Evolutionary conservation across 179 eudicot species (phyloP), one percentile per base, ranked within the genome.

Genomic region (Carnegiea gigantea): DNA sequence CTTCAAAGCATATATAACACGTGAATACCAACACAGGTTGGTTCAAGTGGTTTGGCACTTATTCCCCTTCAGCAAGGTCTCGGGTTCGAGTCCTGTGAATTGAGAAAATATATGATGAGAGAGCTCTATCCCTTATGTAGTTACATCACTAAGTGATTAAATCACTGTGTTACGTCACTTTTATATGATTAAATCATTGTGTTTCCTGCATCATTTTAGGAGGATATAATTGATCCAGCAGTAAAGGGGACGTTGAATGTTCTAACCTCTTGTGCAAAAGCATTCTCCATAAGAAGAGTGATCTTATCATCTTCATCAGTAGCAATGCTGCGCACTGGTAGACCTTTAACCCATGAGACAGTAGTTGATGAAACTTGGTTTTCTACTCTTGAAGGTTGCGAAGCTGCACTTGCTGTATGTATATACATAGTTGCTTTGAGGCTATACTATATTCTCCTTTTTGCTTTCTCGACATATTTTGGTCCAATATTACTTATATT

Each of bases 281-380:
- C 36, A 21, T 71, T 76, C 15, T 70, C 83, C 28, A 80, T 86
- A n/a, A 83, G 67, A 76, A 59, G 86, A 48, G 84, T 86, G 0
- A 68, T 86, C 49, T 60, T 83, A 3, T 83, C 86, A 14, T 86
- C 88, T 60, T 86, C 88, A 6, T 68, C 79, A 57, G 84, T 54
- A 48, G 75, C 88, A 46, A 82, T 84, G 36, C n/a, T 74, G 33
- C 18, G 21, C 13, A 81, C 70, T 70, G 82, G 80, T 51, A 78
- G 40, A 79, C 72, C 86, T 54, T 62, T 38, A n/a, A 75, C 86
- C 71, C 75, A 82, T 70, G 86, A 83, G n/a, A 81, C 83, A n/a
- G 79, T 83, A 9, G 78, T 85, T 36, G 87, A 85, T 64, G 87
- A 86, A 76, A 83, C 81, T 21, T 86, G 88, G 88, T 83, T 84